A percentile compares a stretch with the other conserved stretches of the same genome.
These are phyloP conservation scores for Multifurca ochricompacta DNA, from an alignment of 768 basidiomycete genomes.

Conservation along the genomic window DNA sequence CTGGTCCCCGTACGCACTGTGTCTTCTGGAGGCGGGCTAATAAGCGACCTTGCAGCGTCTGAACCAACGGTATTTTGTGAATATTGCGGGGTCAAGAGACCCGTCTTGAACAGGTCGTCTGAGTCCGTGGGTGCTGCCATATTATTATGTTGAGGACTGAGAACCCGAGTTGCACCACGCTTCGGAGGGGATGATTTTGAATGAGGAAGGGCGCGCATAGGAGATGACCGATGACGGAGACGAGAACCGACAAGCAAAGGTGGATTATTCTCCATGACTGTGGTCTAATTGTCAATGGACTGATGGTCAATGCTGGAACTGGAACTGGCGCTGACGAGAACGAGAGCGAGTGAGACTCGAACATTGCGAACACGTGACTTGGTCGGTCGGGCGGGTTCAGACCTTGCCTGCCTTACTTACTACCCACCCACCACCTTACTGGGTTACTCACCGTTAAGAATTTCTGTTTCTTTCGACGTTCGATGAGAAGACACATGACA, in stretches of 20 bases:
- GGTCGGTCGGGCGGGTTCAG: too few relatives aligned
- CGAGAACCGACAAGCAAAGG: neutral
- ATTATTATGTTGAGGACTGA: slow-evolving; percentile 8
- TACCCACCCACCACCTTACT: too few relatives aligned
- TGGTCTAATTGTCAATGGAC: too few relatives aligned
- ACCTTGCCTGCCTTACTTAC: too few relatives aligned
- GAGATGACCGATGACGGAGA: neutral
- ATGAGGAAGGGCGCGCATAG: slow-evolving; percentile 1
- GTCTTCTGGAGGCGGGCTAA: slow-evolving; percentile 21
- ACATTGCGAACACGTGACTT: slow-evolving; percentile 8
- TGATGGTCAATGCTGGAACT: neutral
- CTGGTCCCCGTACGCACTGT: neutral
- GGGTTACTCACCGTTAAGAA: too few relatives aligned
- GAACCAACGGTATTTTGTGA: slow-evolving; percentile 8
- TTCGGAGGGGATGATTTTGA: slow-evolving; percentile 18
- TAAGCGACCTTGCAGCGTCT: slow-evolving; percentile 19
- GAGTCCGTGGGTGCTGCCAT: neutral
- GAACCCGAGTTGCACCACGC: slow-evolving; percentile 4
- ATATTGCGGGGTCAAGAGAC: slow-evolving; percentile 15
- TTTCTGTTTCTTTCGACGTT: too few relatives aligned
- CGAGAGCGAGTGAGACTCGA: neutral
- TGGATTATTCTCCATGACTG: slow-evolving; percentile 18
- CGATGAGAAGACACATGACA: neutral
- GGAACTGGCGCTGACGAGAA: too few relatives aligned
- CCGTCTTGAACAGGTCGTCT: slow-evolving; percentile 9